A percentile compares a stretch with the other conserved stretches of the same genome.
Evolutionary conservation across 345 rosid genomes (phyloP).

Genomic region (Excoecaria cochinchinensis): DNA sequence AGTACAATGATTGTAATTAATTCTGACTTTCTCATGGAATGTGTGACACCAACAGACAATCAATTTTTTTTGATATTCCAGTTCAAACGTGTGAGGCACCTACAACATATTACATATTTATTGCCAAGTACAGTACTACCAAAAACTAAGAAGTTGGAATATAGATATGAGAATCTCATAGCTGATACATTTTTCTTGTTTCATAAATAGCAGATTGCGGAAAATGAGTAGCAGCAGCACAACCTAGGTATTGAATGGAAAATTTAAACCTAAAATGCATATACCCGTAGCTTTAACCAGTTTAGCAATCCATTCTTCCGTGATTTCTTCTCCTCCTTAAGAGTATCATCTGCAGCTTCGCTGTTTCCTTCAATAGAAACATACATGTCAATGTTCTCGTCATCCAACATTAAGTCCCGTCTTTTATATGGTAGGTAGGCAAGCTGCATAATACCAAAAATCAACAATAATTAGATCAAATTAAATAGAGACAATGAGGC

Average conservation of each 20-base stretch:
- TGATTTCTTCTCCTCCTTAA: constrained; percentile 80
- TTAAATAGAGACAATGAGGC: constrained; percentile 15
- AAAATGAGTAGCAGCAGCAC: neutral
- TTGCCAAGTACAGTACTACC: neutral
- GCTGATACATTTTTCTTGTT: neutral
- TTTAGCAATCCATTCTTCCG: constrained; percentile 87
- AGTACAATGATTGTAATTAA: neutral
- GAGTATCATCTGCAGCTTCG: constrained; percentile 55
- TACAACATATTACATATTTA: neutral
- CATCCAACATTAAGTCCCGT: constrained; percentile 89
- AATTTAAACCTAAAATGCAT: neutral
- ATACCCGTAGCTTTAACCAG: constrained; percentile 94
- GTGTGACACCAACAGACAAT: too few species aligned
- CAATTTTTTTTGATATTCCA: too few species aligned
- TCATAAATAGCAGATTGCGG: neutral
- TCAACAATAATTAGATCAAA: constrained; percentile 30
- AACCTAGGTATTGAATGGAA: neutral
- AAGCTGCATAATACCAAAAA: constrained; percentile 52
- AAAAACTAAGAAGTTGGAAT: neutral
- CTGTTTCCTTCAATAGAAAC: constrained; percentile 66
- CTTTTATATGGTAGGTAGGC: constrained; percentile 96
- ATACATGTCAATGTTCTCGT: constrained; percentile 75
- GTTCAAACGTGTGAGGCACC: neutral
- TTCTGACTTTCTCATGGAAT: neutral
- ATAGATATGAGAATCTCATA: neutral